Evolutionary conservation across 306 rosid genomes (phyloP).

Genomic region (Vigna hirtella): DNA sequence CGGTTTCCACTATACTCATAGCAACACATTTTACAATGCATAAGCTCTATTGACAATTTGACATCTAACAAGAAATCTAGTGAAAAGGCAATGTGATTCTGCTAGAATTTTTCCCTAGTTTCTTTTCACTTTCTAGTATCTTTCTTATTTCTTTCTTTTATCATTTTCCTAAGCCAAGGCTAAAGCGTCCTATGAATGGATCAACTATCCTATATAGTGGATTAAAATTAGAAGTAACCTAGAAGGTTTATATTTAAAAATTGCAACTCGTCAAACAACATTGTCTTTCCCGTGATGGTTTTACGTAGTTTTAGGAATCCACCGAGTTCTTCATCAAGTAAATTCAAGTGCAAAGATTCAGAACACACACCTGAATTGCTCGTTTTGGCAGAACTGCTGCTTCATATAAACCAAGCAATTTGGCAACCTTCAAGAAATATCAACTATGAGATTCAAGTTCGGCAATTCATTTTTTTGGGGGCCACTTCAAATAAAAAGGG

Average conservation of each 20-base stretch:
- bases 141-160: no score
- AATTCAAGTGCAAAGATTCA: constrained; percentile 34
- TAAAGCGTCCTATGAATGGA: background rate
- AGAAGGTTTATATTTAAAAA: background rate
- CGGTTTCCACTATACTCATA: background rate
- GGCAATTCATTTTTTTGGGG: background rate
- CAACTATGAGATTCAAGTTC: constrained; percentile 37
- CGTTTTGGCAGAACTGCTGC: constrained; percentile 94
- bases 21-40: constrained; percentile 9
- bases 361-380: constrained; percentile 84
- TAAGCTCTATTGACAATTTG: background rate
- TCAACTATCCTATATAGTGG: constrained; percentile 5
- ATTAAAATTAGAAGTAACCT: background rate
- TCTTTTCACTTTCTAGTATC: no score
- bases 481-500: background rate
- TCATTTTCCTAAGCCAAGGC: background rate
- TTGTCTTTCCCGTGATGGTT: background rate
- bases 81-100: background rate
- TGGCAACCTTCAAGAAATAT: constrained; percentile 71
- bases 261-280: constrained; percentile 21
- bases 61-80: constrained; percentile 20
- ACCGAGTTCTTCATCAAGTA: constrained; percentile 1
- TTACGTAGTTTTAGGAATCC: background rate
- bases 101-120: no score
- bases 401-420: constrained; percentile 83